Evolutionary conservation across 768 basidiomycete species (phyloP), one percentile per base, ranked within the genome.

Genomic region (Pleurotus cornucopiae): DNA sequence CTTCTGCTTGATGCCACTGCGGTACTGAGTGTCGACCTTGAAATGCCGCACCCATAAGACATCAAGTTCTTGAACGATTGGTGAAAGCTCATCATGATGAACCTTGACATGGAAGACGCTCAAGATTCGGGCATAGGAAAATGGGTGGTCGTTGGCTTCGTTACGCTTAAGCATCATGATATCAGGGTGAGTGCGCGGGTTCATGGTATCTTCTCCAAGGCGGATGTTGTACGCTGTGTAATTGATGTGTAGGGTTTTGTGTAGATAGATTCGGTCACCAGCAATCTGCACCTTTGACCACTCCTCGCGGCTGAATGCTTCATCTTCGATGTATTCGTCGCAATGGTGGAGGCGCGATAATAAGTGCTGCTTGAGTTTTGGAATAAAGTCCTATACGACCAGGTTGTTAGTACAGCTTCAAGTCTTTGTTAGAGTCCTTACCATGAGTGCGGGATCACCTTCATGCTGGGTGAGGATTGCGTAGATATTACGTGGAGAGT

Each of bases 191-290:
- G 65, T 69, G 1, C 57, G 52, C 2, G 69, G 64, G 49, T 77
- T 75, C 51, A 81, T 62, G 1, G 67, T 56, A 56, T 78, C 75
- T 61, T 76, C 71, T 5, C 61, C 61, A 6, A 69, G 65, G n/a
- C 67, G 66, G 43, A 75, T 54, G 61, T 79, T 68, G 61, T 78
- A 79, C 1, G 73, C 72, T 0, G 71, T 76, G 58, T 73, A 76
- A 62, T 76, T 73, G 60, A 77, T 43, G 0, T 62, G 63, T 2
- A 59, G 45, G 3, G 63, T 59, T 40, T 58, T 59, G 52, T 68
- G 65, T 21, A 47, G 18, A 51, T 63, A 69, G 21, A 68, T 58
- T 12, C 48, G 39, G 26, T 61, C 49, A 26, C 64, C 46, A 14
- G 38, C 16, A 38, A 70, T 61, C 9, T 58, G 58, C 0, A 71